Conservation (phyloP, 768 basidiomycete species). For the Phylloporus sp. region DNA sequence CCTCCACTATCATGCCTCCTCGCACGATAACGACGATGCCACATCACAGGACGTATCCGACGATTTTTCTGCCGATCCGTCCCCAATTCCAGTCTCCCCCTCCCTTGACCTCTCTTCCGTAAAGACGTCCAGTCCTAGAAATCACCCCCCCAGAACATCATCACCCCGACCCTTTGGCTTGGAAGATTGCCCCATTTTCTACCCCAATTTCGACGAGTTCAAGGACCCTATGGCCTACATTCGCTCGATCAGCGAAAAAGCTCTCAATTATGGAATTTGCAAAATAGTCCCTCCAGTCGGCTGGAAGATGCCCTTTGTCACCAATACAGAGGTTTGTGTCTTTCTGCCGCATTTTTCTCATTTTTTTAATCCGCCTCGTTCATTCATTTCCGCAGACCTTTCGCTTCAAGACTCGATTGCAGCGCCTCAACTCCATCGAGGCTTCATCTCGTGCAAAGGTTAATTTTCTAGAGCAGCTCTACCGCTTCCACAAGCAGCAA, state of each 20-base stretch:
- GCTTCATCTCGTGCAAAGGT: constrained; percentile 94
- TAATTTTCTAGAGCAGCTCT: constrained; percentile 95
- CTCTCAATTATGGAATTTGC: constrained; percentile 81
- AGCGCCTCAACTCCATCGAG: constrained; percentile 94
- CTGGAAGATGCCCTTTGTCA: constrained; percentile 96
- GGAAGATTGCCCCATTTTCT: constrained; percentile 83
- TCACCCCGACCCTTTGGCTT: constrained; percentile 76
- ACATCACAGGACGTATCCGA: constrained; percentile 38
- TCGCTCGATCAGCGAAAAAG: constrained; percentile 67
- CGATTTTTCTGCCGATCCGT: constrained; percentile 44
- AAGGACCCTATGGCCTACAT: constrained; percentile 93
- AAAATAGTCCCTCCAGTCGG: constrained; percentile 91
- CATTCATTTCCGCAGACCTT: constrained; percentile 51
- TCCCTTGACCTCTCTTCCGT: constrained; percentile 64
- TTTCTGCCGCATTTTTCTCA: constrained; percentile 22
- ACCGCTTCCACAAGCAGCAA: constrained; percentile 94
- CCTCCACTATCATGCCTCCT: constrained; percentile 60
- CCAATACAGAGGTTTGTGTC: constrained; percentile 80
- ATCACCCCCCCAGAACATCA: constrained; percentile 33
- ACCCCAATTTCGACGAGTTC: constrained; percentile 88
- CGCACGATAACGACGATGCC: constrained; percentile 48
- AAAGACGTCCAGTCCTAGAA: constrained; percentile 57
- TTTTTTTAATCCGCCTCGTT: constrained; percentile 14
- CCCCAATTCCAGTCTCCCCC: constrained; percentile 59
- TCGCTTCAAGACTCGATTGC: constrained; percentile 93